These are phyloP conservation scores for Fusarium begoniae DNA, from an alignment of 2,329 filamentous ascomycete species.

Conservation along the genomic window DNA sequence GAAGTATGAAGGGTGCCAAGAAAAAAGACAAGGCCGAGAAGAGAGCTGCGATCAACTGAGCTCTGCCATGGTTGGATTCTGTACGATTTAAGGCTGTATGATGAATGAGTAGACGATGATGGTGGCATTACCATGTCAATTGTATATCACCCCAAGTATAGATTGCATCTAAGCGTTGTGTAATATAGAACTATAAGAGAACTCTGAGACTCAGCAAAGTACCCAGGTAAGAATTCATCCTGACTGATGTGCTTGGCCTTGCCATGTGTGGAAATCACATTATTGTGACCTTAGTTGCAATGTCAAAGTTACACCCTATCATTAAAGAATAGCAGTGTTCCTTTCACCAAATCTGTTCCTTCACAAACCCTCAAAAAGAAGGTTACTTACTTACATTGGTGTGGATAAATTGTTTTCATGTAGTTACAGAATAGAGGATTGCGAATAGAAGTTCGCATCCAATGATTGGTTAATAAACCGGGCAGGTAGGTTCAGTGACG, in stretches of 20 bases:
- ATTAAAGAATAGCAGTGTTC: background rate
- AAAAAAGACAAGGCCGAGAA: slow-evolving; percentile 52
- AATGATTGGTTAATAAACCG: background rate
- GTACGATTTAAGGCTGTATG: slow-evolving; percentile 11
- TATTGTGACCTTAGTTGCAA: background rate
- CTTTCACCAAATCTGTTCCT: background rate
- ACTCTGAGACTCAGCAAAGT: background rate
- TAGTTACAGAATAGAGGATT: background rate
- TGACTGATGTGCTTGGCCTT: background rate
- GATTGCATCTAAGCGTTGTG: slow-evolving; percentile 22
- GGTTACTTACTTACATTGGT: background rate
- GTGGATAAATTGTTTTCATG: background rate
- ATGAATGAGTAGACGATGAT: slow-evolving; percentile 25
- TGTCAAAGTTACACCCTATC: background rate
- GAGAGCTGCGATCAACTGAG: slow-evolving; percentile 32
- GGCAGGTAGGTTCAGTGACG: background rate
- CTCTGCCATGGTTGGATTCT: background rate
- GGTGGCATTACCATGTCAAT: slow-evolving; percentile 15
- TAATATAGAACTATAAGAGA: background rate
- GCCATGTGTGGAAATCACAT: slow-evolving; percentile 1
- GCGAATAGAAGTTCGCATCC: background rate
- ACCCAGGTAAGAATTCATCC: background rate
- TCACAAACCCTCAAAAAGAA: background rate
- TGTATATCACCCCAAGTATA: slow-evolving; percentile 21
- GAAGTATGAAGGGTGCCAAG: slow-evolving; percentile 72